These are phyloP conservation scores for Nakazawaea ernobii DNA, from an alignment of 805 yeast species.

Conservation along the genomic window DNA sequence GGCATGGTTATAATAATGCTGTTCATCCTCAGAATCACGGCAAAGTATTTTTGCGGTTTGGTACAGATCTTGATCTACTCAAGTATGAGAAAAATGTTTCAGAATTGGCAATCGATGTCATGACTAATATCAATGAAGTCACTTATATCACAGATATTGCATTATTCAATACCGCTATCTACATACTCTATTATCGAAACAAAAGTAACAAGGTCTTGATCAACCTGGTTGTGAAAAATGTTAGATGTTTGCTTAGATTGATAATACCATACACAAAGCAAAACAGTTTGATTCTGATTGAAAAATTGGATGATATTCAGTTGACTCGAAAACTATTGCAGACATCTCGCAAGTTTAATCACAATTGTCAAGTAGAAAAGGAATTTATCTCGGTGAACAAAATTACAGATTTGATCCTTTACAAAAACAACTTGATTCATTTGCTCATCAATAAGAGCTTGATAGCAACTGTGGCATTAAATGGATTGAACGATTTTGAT, in stretches of 20 bases:
- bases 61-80: neutral
- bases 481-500: neutral
- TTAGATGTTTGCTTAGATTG: neutral
- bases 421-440: conserved; percentile 9
- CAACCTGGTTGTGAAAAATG: neutral
- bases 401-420: conserved; percentile 2
- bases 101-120: conserved; percentile 2
- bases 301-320: neutral
- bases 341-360: conserved; percentile 1
- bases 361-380: neutral
- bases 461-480: neutral
- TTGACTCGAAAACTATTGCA: neutral
- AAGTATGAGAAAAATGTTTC: neutral
- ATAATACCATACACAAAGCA: neutral
- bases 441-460: conserved; percentile 3
- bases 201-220: neutral
- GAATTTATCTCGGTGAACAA: neutral
- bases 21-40: neutral
- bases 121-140: neutral
- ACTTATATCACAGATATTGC: conserved; percentile 6
- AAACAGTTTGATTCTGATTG: neutral
- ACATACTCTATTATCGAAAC: neutral
- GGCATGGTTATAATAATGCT: conserved; percentile 3
- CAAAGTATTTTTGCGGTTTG: conserved; percentile 3
- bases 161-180: conserved; percentile 6